Conservation (phyloP, 2,329 filamentous ascomycete species). For the Verticillium nonalfalfae region DNA sequence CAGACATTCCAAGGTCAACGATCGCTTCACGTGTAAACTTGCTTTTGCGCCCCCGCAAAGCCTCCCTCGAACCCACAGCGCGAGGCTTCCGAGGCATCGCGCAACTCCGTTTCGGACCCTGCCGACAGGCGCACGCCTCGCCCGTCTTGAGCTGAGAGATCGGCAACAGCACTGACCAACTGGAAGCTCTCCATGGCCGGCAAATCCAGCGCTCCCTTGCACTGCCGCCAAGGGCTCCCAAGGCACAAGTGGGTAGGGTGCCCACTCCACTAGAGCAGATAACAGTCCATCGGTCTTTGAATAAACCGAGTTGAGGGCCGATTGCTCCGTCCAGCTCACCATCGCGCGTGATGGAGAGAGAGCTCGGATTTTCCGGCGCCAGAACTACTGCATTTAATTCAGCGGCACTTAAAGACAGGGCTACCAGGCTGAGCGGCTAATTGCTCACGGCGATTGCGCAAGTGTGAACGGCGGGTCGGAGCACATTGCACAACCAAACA, state of each 20-base stretch:
- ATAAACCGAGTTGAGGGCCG: background rate
- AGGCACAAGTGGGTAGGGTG: background rate
- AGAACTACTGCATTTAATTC: background rate
- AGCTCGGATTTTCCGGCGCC: background rate
- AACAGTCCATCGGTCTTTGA: background rate
- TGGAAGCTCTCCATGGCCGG: background rate
- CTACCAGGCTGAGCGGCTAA: background rate
- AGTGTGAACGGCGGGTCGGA: background rate
- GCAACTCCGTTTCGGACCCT: background rate
- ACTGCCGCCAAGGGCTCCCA: background rate
- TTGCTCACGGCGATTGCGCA: background rate
- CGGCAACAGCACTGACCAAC: background rate
- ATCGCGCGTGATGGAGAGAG: background rate
- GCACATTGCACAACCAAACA: background rate
- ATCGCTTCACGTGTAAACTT: background rate
- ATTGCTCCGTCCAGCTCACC: background rate
- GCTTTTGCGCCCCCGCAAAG: background rate
- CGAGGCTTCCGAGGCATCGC: background rate
- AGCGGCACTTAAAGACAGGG: background rate
- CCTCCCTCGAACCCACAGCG: background rate
- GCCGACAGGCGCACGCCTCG: background rate
- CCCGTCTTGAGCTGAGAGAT: constrained; percentile 1
- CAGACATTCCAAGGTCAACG: background rate
- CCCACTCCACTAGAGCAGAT: background rate
- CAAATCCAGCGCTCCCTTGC: background rate